A percentile compares a stretch with the other conserved stretches of the same genome.
Conservation (phyloP, 164 flowering plant genomes). For the Nymphaea thermarum region DNA sequence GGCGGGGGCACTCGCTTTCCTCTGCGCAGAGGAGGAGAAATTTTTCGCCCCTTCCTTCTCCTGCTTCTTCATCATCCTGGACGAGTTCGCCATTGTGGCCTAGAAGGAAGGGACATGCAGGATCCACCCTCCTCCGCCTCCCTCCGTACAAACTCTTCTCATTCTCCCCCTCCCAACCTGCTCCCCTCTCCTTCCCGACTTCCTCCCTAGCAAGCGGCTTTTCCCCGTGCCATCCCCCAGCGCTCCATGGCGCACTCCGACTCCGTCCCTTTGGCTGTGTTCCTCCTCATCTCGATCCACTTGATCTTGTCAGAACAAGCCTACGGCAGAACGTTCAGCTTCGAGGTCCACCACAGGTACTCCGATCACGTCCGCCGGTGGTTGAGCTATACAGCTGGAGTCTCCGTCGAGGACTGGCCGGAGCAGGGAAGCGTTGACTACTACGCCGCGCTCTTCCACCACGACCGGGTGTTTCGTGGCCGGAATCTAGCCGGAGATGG, state of each 20-base stretch:
- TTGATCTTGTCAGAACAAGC: conserved; percentile 8
- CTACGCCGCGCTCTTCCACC: conserved; percentile 39
- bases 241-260: not conserved
- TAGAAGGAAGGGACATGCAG: not conserved
- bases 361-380: conserved; percentile 52
- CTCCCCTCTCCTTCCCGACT: not conserved
- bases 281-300: not conserved
- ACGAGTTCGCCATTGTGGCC: not conserved
- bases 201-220: not conserved
- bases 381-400: conserved; percentile 17
- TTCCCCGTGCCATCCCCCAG: not conserved
- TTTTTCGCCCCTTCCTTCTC: not conserved
- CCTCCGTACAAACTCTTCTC: not conserved
- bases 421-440: conserved; percentile 42
- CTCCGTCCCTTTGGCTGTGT: not conserved
- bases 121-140: not conserved
- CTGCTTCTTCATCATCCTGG: not conserved
- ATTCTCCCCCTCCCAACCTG: not conserved
- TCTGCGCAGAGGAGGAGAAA: no score
- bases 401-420: conserved; percentile 28
- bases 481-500: conserved; percentile 29
- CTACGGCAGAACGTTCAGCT: conserved; percentile 36
- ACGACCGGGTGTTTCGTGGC: conserved; percentile 36
- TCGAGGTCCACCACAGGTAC: conserved; percentile 65
- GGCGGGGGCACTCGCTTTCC: no score